Evolutionary conservation across 2,329 filamentous ascomycete species (phyloP), one percentile per base, ranked within the genome.

Genomic region (Zymoseptoria crescenta): DNA sequence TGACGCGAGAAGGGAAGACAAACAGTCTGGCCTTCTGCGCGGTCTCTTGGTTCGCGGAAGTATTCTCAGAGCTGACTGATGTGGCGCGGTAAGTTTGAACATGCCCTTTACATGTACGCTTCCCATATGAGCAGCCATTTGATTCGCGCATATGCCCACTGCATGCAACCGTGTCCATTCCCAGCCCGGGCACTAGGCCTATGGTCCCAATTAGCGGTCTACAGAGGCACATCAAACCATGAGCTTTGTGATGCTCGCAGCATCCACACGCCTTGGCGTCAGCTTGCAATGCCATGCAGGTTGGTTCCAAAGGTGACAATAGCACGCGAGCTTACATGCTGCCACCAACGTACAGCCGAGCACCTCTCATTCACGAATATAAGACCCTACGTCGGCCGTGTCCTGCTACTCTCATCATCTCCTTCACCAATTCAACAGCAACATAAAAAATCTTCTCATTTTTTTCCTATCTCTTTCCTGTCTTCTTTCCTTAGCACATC

Each of bases 391-490:
- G 13, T 45, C 35, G 3, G 35, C 35, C 35, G 5, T 45, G 35
- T 13, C 13, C 4, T 45, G 35, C 35, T 45, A 45, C 35, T 24
- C 28, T 59, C 35, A 27, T 49, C 51, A 52, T 51, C 20, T 29
- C 50, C 13, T 53, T 48, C 55, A 51, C 19, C 54, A 54, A 48
- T 7, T n/a, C 35, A 45, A 45, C 35, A 49, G 28, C 45, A 55
- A 51, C 58, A 54, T 35, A 52, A 48, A 41, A 41, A 54, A 35
- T 45, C 28, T 56, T 21, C 54, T 24, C 55, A 19, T 48, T 48
- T 50, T 50, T 59, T 56, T 41, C 54, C 24, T 59, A 54, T 30
- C 28, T 59, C 45, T 51, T 56, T 35, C 48, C 56, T 56, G 54
- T 48, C 50, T 56, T 50, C 9, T 55, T 50, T 53, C 54, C 29